Percentiles rank a stretch among this genome's conserved stretches.
phyloP scores from a whole-genome alignment of 805 yeast genomes.

The Candida schatavii region DNA sequence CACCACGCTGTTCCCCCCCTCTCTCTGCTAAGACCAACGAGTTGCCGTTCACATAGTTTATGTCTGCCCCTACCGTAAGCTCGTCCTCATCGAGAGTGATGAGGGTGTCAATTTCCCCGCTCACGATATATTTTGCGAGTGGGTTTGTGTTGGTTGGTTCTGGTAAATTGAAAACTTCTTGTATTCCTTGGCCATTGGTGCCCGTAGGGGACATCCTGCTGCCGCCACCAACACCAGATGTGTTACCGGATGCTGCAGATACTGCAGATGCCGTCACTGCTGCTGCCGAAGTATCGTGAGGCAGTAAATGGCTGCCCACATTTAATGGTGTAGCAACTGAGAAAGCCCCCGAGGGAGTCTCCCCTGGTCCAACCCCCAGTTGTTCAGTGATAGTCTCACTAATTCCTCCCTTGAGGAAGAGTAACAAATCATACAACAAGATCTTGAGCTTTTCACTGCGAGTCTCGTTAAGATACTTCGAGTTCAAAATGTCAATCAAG shows the following conservation, averaged over 20 bases:
- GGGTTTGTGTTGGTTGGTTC: conserved; percentile 25
- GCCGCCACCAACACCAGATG: background rate
- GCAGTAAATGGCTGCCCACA: background rate
- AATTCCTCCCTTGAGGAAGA: conserved; percentile 47
- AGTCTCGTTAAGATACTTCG: conserved; percentile 32
- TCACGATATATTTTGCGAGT: conserved; percentile 14
- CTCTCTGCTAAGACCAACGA: background rate
- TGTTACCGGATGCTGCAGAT: background rate
- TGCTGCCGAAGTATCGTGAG: background rate
- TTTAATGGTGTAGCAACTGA: background rate
- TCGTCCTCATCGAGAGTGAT: conserved; percentile 32
- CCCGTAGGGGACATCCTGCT: background rate
- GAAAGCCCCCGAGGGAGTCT: background rate
- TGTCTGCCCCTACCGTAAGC: conserved; percentile 29
- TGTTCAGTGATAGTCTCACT: conserved; percentile 17
- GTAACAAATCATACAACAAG: conserved; percentile 55
- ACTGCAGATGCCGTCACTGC: background rate
- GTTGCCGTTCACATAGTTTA: conserved; percentile 25
- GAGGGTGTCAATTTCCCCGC: conserved; percentile 15
- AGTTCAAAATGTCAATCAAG: conserved; percentile 45
- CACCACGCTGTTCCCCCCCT: conserved; percentile 4
- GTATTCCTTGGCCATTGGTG: background rate
- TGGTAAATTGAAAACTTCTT: conserved; percentile 26
- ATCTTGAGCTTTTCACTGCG: conserved; percentile 50
- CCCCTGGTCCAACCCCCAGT: background rate